Conservation (phyloP, 139 green algal species). For the Tetradesmus obliquus region DNA sequence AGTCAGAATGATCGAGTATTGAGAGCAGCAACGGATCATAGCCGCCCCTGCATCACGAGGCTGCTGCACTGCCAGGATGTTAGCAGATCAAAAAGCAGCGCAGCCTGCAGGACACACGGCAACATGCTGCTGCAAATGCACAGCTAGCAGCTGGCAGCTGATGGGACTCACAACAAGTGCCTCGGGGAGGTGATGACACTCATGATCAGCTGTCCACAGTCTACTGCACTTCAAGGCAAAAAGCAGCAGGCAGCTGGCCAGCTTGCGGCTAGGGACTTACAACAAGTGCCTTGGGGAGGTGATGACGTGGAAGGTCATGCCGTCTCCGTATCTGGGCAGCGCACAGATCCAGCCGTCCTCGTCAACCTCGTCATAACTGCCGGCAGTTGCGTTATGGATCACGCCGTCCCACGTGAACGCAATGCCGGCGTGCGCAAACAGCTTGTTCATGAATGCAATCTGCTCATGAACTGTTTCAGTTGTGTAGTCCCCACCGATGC, state of each 20-base stretch:
- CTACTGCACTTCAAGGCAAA: too few species aligned
- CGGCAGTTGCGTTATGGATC: not conserved
- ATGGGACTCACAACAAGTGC: not conserved
- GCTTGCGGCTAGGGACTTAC: not conserved
- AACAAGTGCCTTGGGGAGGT: slow-evolving; percentile 6
- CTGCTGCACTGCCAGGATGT: too few species aligned
- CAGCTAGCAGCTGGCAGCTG: too few species aligned
- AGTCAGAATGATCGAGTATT: not conserved
- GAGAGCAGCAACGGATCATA: not conserved
- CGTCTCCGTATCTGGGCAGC: not conserved
- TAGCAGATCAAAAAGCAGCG: too few species aligned
- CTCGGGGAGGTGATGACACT: not conserved
- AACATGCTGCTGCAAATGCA: too few species aligned
- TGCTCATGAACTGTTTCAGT: not conserved
- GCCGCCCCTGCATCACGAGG: too few species aligned
- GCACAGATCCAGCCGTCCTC: slow-evolving; percentile 4
- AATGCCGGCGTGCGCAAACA: slow-evolving; percentile 16
- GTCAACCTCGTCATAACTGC: not conserved
- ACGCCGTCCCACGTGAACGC: slow-evolving; percentile 14
- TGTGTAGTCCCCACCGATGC: slow-evolving; percentile 19
- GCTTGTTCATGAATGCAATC: not conserved
- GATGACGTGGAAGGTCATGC: slow-evolving; percentile 10
- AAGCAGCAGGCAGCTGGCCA: not conserved
- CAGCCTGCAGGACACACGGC: too few species aligned
- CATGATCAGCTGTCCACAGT: not conserved